phyloP scores from a whole-genome alignment of 176 grass and related monocot species.

The Aegilops bicornis region DNA sequence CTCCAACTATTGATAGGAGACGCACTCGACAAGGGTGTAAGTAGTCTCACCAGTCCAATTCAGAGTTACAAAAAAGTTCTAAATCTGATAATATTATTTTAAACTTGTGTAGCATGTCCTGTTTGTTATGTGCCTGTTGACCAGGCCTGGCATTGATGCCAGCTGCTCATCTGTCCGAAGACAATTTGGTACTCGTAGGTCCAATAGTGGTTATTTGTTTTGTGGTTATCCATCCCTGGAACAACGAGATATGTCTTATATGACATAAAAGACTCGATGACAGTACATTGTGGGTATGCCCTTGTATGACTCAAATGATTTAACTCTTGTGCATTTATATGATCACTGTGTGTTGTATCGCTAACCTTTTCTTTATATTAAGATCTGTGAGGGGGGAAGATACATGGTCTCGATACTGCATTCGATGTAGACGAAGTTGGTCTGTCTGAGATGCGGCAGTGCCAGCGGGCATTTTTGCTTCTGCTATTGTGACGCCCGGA shows the following conservation, averaged over 20 bases:
- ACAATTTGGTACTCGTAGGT: constrained; percentile 57
- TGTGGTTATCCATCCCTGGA: constrained; percentile 84
- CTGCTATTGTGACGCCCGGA: too few relatives aligned
- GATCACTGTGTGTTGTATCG: background rate
- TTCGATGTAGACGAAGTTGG: constrained; percentile 85
- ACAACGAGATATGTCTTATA: constrained; percentile 77
- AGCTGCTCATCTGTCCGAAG: constrained; percentile 46
- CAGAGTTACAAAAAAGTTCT: background rate
- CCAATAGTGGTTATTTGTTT: constrained; percentile 69
- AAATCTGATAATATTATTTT: constrained; percentile 39
- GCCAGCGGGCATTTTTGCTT: too few relatives aligned
- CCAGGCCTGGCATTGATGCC: constrained; percentile 59
- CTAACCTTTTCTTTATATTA: constrained; percentile 31
- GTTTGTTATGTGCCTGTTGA: constrained; percentile 88
- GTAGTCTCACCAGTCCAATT: constrained; percentile 37
- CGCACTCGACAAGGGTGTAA: constrained; percentile 89
- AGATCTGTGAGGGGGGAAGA: constrained; percentile 52
- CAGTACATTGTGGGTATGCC: constrained; percentile 84
- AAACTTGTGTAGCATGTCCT: constrained; percentile 67
- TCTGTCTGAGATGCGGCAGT: constrained; percentile 87
- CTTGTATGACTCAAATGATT: constrained; percentile 26
- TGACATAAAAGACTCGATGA: constrained; percentile 84
- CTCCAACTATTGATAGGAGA: constrained; percentile 75
- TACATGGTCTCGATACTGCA: constrained; percentile 72
- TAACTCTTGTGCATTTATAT: constrained; percentile 23